Conservation (phyloP, 169 alveolate species). For the Eimeria zaria region DNA sequence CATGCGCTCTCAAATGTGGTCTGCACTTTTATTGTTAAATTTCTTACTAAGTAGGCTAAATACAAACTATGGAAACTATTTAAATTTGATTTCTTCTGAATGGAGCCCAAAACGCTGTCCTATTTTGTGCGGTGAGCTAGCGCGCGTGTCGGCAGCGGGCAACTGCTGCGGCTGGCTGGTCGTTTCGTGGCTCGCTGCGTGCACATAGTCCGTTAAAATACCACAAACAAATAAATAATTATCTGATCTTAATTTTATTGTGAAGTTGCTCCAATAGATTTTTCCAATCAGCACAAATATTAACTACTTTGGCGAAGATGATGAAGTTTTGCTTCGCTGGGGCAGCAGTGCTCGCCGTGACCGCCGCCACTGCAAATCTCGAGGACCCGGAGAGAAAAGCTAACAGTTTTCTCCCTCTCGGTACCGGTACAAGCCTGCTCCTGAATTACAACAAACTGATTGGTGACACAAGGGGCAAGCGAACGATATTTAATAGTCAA, state of each 20-base stretch:
- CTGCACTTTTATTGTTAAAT: background rate
- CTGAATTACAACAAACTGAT: background rate
- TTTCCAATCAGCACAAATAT: background rate
- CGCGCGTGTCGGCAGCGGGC: constrained; percentile 17
- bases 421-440: background rate
- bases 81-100: background rate
- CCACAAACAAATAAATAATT: background rate
- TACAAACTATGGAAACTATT: background rate
- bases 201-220: background rate
- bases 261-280: background rate
- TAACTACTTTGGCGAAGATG: background rate
- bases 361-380: background rate
- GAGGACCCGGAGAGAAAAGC: background rate
- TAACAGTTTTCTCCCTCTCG: background rate
- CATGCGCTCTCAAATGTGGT: background rate
- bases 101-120: background rate
- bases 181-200: background rate
- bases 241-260: background rate
- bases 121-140: background rate
- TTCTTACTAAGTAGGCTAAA: background rate
- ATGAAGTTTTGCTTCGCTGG: constrained; percentile 3
- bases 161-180: constrained; percentile 6
- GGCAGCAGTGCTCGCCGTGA: constrained; percentile 26
- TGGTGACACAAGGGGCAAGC: background rate
- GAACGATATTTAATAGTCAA: background rate